Conservation (phyloP, 176 grass and related monocot genomes). For the Eleusine indica region DNA sequence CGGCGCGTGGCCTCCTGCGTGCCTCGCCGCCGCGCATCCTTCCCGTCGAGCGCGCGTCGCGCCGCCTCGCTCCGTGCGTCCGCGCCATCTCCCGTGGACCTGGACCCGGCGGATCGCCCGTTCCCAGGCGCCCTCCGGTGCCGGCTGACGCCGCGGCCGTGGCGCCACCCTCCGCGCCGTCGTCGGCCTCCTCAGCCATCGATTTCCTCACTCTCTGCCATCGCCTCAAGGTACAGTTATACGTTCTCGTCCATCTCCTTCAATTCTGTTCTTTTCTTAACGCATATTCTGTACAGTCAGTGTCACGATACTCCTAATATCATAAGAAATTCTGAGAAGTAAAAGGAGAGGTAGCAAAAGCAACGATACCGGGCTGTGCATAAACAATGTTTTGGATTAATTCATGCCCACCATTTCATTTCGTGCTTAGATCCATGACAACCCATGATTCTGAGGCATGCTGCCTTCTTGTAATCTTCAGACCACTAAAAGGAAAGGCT, state of each 20-base stretch:
- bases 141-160: conserved; percentile 46
- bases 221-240: conserved; percentile 71
- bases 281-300: conserved; percentile 5
- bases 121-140: conserved; percentile 33
- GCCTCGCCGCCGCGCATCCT: conserved; percentile 34
- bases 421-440: neutral
- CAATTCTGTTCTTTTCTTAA: neutral
- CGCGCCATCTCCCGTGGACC: conserved; percentile 32
- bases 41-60: conserved; percentile 19
- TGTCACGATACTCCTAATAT: neutral
- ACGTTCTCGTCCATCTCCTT: neutral
- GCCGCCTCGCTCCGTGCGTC: conserved; percentile 31
- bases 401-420: neutral
- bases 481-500: conserved; percentile 98
- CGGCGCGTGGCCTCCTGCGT: conserved; percentile 43
- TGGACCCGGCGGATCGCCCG: conserved; percentile 40
- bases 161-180: conserved; percentile 30
- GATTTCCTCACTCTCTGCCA: conserved; percentile 95
- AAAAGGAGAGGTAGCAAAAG: neutral
- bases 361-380: neutral
- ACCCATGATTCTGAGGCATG: conserved; percentile 12
- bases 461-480: conserved; percentile 32
- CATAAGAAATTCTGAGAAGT: neutral
- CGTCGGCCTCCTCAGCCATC: conserved; percentile 68
- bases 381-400: conserved; percentile 4